Conservation (phyloP, 441 rosid genomes). For the Euphorbia schlechtendalii region DNA sequence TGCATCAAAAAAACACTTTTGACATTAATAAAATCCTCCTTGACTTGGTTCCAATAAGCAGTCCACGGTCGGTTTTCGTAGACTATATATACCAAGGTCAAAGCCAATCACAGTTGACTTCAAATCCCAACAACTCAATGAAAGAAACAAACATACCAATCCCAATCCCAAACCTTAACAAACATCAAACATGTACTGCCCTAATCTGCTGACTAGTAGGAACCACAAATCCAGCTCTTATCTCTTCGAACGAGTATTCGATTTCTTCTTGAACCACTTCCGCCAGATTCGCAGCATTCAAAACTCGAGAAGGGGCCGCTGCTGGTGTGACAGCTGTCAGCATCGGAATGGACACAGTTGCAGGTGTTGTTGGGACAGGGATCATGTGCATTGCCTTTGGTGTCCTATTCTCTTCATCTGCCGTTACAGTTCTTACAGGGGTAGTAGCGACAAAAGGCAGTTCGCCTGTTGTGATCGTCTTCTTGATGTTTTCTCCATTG, state of each 20-base stretch:
- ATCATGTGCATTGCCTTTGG: constrained; percentile 46
- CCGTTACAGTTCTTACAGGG: constrained; percentile 35
- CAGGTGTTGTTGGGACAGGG: constrained; percentile 53
- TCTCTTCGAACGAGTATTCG: constrained; percentile 83
- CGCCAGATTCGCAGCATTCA: constrained; percentile 26
- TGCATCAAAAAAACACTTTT: too few relatives aligned
- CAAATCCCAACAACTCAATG: too few relatives aligned
- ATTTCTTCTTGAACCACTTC: constrained; percentile 40
- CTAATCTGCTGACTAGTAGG: constrained; percentile 32
- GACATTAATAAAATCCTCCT: too few relatives aligned
- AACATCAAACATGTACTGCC: constrained; percentile 40
- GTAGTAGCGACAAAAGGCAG: constrained; percentile 27
- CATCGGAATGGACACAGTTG: constrained; percentile 68
- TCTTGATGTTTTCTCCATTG: constrained; percentile 28
- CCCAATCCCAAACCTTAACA: constrained; percentile 2
- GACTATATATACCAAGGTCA: too few relatives aligned
- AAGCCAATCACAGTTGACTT: too few relatives aligned
- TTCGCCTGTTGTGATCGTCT: constrained; percentile 23
- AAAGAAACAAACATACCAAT: too few relatives aligned
- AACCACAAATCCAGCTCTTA: constrained; percentile 63
- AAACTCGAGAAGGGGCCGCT: constrained; percentile 23
- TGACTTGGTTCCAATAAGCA: too few relatives aligned
- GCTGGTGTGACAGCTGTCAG: constrained; percentile 60
- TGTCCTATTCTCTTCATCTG: constrained; percentile 57
- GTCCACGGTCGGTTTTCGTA: too few relatives aligned